phyloP scores from a whole-genome alignment of 768 basidiomycete genomes.

The Mycena filopes region DNA sequence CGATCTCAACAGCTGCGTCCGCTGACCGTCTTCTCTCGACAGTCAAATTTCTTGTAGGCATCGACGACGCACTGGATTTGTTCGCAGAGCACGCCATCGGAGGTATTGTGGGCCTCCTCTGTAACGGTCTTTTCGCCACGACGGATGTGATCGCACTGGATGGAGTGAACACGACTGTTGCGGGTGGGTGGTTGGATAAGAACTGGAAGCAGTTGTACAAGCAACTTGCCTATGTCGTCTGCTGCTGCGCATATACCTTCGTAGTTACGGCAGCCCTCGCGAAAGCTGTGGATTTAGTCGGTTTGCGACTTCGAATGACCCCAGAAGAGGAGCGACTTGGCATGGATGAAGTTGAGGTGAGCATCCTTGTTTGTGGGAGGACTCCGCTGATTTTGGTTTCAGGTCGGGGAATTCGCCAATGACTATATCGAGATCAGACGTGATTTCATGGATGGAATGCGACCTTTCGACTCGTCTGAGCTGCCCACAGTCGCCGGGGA shows the following conservation, averaged over 20 bases:
- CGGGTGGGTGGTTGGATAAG: slow-evolving; percentile 79
- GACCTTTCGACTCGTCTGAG: slow-evolving; percentile 47
- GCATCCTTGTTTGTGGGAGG: slow-evolving; percentile 26
- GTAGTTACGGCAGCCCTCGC: slow-evolving; percentile 70
- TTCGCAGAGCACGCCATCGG: slow-evolving; percentile 91
- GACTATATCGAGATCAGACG: slow-evolving; percentile 79
- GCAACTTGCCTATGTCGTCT: slow-evolving; percentile 73
- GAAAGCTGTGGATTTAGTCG: slow-evolving; percentile 64
- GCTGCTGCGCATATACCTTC: slow-evolving; percentile 69
- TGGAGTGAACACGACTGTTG: slow-evolving; percentile 63
- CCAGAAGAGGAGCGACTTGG: slow-evolving; percentile 69
- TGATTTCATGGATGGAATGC: slow-evolving; percentile 67
- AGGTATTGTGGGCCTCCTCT: slow-evolving; percentile 75
- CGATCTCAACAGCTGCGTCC: not conserved
- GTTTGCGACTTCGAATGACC: slow-evolving; percentile 63
- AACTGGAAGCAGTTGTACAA: slow-evolving; percentile 85
- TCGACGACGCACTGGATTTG: slow-evolving; percentile 93
- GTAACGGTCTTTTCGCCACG: slow-evolving; percentile 82
- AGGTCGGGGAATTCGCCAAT: slow-evolving; percentile 78
- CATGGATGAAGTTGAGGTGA: slow-evolving; percentile 78
- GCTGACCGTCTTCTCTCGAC: slow-evolving; percentile 24
- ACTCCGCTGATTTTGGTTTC: not conserved
- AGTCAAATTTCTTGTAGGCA: slow-evolving; percentile 76
- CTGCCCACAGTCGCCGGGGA: slow-evolving; percentile 49
- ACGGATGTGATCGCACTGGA: slow-evolving; percentile 72